These are phyloP conservation scores for Penicillium glabrum DNA, from an alignment of 2,329 filamentous ascomycete genomes.

Conservation along the genomic window DNA sequence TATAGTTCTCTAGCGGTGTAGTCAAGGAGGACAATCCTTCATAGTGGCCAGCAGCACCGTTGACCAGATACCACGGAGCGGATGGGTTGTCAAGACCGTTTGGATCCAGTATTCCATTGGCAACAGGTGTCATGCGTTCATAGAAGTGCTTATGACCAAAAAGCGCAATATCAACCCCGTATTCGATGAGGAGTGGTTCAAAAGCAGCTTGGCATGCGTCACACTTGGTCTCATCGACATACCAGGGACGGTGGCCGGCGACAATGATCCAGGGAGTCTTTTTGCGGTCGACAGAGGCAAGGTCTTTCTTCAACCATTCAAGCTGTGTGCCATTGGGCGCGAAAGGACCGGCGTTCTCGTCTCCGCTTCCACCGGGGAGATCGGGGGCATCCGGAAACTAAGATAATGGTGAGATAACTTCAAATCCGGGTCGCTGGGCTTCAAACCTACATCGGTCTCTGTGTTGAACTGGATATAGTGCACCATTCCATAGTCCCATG, in stretches of 20 bases:
- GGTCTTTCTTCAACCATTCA: slow-evolving; percentile 5
- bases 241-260: slow-evolving; percentile 11
- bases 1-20: slow-evolving; percentile 24
- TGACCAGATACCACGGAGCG: slow-evolving; percentile 29
- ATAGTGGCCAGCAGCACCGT: slow-evolving; percentile 30
- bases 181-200: slow-evolving; percentile 5
- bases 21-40: slow-evolving; percentile 29
- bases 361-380: background rate
- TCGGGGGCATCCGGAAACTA: slow-evolving; percentile 6
- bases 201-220: slow-evolving; percentile 3
- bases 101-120: slow-evolving; percentile 8
- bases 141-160: slow-evolving; percentile 6
- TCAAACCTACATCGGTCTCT: slow-evolving; percentile 7
- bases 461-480: slow-evolving; percentile 14
- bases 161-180: slow-evolving; percentile 7
- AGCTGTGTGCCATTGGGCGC: slow-evolving; percentile 1
- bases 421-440: background rate
- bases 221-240: slow-evolving; percentile 2
- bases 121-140: slow-evolving; percentile 6
- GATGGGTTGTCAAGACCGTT: slow-evolving; percentile 24
- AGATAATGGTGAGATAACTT: background rate
- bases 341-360: slow-evolving; percentile 6
- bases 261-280: slow-evolving; percentile 10
- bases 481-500: slow-evolving; percentile 13
- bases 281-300: slow-evolving; percentile 5